Conservation (phyloP, 2,329 filamentous ascomycete genomes). For the Colletotrichum zoysiae region DNA sequence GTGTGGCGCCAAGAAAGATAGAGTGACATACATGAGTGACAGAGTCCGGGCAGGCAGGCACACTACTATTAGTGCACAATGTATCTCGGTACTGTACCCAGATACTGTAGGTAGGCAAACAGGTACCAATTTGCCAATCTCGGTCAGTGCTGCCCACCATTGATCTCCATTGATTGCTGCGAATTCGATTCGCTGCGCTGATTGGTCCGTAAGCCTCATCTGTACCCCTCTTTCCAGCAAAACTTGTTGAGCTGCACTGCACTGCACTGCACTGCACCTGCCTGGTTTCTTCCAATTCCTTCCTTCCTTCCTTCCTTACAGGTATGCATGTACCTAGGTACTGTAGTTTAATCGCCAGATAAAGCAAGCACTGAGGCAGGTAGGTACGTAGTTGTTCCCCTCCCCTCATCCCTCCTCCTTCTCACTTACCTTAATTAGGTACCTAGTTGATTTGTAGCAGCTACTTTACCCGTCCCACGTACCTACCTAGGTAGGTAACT, state of each 20-base stretch:
- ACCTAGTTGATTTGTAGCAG: too few relatives aligned
- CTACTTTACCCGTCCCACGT: too few relatives aligned
- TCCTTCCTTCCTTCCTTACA: background rate
- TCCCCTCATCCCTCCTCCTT: too few relatives aligned
- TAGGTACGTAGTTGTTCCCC: too few relatives aligned
- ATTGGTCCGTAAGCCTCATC: background rate
- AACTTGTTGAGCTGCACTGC: slow-evolving; percentile 11
- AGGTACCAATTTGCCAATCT: slow-evolving; percentile 10
- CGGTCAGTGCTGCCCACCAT: background rate
- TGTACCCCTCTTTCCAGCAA: background rate
- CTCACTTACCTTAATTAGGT: background rate
- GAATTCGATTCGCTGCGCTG: background rate
- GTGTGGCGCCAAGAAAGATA: background rate
- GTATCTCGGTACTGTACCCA: too few relatives aligned
- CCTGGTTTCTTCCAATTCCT: slow-evolving; percentile 1
- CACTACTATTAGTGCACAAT: background rate
- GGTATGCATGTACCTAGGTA: too few relatives aligned
- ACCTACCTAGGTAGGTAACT: too few relatives aligned
- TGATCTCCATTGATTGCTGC: background rate
- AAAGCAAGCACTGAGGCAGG: too few relatives aligned
- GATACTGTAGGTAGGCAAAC: too few relatives aligned
- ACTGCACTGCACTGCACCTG: background rate
- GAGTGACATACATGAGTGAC: background rate
- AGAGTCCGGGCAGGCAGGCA: background rate
- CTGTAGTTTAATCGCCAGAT: too few relatives aligned